Percentiles rank a stretch among this genome's conserved stretches.
Conservation (phyloP, 139 green algal genomes). For the Tetraselmis chui region DNA sequence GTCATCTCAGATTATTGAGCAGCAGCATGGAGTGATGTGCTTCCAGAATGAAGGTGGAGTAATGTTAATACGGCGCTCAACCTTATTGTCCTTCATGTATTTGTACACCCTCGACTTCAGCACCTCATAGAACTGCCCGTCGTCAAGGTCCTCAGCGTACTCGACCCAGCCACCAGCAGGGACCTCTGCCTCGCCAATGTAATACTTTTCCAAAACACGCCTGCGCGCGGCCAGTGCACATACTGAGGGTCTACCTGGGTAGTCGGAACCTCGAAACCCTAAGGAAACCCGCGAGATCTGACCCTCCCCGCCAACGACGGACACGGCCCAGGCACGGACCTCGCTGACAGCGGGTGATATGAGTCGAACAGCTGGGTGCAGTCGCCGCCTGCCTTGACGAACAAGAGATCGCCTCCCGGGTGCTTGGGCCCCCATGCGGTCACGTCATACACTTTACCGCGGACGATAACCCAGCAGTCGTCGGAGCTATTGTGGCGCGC, state of each 20-base stretch:
- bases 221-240: constrained; percentile 13
- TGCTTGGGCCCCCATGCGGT: constrained; percentile 38
- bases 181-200: constrained; percentile 35
- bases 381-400: constrained; percentile 51
- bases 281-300: too few species aligned
- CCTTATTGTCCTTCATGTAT: constrained; percentile 51
- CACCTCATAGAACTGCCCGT: constrained; percentile 35
- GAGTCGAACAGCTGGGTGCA: constrained; percentile 64
- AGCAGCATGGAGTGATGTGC: too few species aligned
- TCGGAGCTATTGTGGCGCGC: constrained; percentile 51
- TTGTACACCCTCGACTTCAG: constrained; percentile 41
- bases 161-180: constrained; percentile 4
- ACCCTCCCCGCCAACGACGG: too few species aligned
- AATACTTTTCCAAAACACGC: constrained; percentile 48
- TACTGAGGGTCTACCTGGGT: too few species aligned
- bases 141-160: constrained; percentile 28
- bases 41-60: too few species aligned
- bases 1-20: too few species aligned
- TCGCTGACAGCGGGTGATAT: constrained; percentile 48
- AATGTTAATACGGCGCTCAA: too few species aligned
- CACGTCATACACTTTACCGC: constrained; percentile 39
- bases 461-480: constrained; percentile 43
- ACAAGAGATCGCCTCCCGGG: constrained; percentile 56
- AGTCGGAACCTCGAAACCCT: too few species aligned
- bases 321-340: constrained; percentile 12